Base-by-base conservation (phyloP, 345 rosid species). In the Acer yangbiense region DNA sequence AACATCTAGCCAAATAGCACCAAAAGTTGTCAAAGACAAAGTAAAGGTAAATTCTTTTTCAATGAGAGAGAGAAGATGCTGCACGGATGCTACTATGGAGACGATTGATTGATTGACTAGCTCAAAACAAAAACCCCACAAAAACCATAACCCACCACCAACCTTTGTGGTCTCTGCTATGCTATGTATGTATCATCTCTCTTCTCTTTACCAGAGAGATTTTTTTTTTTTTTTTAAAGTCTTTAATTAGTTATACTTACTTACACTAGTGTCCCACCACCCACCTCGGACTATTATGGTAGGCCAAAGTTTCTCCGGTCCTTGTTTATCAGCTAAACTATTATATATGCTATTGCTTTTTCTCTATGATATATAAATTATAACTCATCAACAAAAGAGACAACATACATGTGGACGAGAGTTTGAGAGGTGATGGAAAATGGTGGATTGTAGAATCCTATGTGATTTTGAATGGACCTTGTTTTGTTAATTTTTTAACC, bases 361-460 rank as follows among this genome's bases (percentile, higher is more conserved):
- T 67, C 35, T 21, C 39, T 35, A 35, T 35, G 39, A 35, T 35
- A 35, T 35, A 4, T 35, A 35, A 35, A 35, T 35, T 60, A 73
- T 82, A 68, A 41, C 71, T n/a, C 76, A 44, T n/a, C 76, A 35
- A 61, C 20, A 3, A 65, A 50, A 81, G 32, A 73, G 82, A 79
- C 78, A 80, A 73, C 64, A 23, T 52, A 69, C 84, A 77, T 82
- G 84, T 73, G 87, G 81, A 43, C 46, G 46, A 8, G 46, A 8
- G 46, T 43, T 43, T 7, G 46, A 9, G 46, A 7, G 46, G 62
- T 6, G 62, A 57, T 21, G 10, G 64, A 60, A 21, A 39, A 20
- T 65, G 78, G 57, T 72, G 79, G 88, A 79, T 79, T 78, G 77
- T 35, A 35, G 91, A 88, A 88, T 88, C 91, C 91, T 84, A 84